phyloP scores from a whole-genome alignment of 495 filamentous ascomycete genomes.

The Cairneyella variabilis region DNA sequence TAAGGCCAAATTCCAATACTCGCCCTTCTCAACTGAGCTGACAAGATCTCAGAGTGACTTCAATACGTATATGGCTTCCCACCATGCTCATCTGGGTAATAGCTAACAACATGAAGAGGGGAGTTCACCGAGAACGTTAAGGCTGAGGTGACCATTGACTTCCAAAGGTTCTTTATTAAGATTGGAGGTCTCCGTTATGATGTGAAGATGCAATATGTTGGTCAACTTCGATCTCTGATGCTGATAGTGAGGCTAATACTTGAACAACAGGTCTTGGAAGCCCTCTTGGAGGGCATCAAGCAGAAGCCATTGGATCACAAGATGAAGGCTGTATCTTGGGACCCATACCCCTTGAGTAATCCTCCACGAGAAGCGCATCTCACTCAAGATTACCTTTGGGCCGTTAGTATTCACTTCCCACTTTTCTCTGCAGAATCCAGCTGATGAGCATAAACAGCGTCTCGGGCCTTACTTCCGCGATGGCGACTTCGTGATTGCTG shows the following conservation, averaged over 20 bases:
- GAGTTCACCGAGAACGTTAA: conserved; percentile 34
- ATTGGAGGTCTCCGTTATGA: conserved; percentile 28
- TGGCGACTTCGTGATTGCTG: conserved; percentile 45
- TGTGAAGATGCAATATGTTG: conserved; percentile 31
- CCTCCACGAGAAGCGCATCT: conserved; percentile 16
- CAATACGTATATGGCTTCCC: conserved; percentile 21
- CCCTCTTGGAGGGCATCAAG: conserved; percentile 24
- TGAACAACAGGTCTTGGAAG: conserved; percentile 14
- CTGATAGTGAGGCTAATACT: neutral
- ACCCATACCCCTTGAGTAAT: conserved; percentile 20
- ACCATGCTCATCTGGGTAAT: neutral
- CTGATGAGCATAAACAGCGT: conserved; percentile 10
- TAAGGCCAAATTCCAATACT: conserved; percentile 9
- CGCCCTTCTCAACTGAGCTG: neutral
- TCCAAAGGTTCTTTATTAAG: conserved; percentile 37
- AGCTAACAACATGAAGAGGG: conserved; percentile 21
- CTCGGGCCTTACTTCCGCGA: conserved; percentile 37
- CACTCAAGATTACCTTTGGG: conserved; percentile 38
- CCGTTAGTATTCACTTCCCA: conserved; percentile 7
- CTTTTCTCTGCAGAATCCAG: neutral
- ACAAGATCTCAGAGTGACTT: conserved; percentile 21
- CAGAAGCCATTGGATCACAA: conserved; percentile 16
- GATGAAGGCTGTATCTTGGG: conserved; percentile 13
- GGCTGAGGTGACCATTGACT: conserved; percentile 29
- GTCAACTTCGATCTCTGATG: neutral